Base-by-base conservation (phyloP, 2,329 filamentous ascomycete genomes). In the Dichotomopilus funicola region DNA sequence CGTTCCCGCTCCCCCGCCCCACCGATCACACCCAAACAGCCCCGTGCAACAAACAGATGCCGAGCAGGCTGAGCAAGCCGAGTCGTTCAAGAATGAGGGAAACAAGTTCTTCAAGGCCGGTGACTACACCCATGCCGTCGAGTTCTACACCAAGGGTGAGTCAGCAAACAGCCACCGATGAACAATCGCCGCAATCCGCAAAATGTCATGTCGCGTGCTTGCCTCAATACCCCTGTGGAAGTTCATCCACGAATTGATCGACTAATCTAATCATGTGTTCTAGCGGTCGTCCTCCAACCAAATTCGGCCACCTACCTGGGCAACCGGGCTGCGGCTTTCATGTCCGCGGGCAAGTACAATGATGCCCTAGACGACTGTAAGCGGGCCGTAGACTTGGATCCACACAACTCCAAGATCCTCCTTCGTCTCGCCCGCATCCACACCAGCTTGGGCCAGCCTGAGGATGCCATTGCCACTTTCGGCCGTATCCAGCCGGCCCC, bases 21-120 rank as follows among this genome's bases (percentile, higher is more conserved):
- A 91, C 73, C 79, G 81, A 65, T 83, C 81, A 34, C 82, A 79
- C 66, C 80, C 81, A 45, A 78, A 78, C 54, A 85, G 79, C 68
- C 82, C 81, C 44, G 73, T 75, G 49, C 74, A 77, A 45, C 77
- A 73, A 27, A 27, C 19, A 27, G 19, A 27, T 27, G 19, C 19
- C 19, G 19, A 27, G 38, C 70, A 77, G 31, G 71, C 74, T 43
- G 88, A 92, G 53, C 89, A 96, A 68, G 90, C 92, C 33, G 94
- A 99, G 74, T 79, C 84, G 10, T 96, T 87, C 81, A 99, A 99
- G 78, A 83, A 88, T 64, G 83, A 89, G 2, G 94, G 94, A 57
- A 99, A 99, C 76, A 94, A 94, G 67, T 92, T 89, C 68, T 99
- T 96, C 81, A 97, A 96, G 77, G 89, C 91, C 61, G 89, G 87